Conservation (phyloP, 2,329 filamentous ascomycete species). For the Nigrograna mackinnonii region DNA sequence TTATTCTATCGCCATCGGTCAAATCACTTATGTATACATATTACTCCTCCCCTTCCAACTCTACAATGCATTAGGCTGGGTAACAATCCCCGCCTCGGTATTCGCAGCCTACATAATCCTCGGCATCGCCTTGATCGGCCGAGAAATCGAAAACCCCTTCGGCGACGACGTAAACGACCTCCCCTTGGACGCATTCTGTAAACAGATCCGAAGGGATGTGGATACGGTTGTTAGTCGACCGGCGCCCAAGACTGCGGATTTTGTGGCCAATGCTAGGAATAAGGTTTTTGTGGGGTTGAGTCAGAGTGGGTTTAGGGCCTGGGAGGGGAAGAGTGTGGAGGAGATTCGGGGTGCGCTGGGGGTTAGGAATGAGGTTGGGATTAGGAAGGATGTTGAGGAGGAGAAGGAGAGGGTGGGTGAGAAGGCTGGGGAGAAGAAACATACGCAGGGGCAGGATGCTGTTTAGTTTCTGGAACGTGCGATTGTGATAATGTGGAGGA, state of each 20-base stretch:
- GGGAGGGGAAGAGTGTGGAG: slow-evolving; percentile 39
- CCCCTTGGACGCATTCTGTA: slow-evolving; percentile 68
- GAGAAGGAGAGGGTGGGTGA: not conserved
- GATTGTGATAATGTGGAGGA: no score
- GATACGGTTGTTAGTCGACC: slow-evolving; percentile 70
- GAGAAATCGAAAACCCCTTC: slow-evolving; percentile 85
- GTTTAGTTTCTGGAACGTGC: no score
- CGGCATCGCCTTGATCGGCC: slow-evolving; percentile 74
- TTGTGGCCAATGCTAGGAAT: slow-evolving; percentile 53
- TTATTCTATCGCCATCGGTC: slow-evolving; percentile 81
- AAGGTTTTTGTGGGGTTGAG: slow-evolving; percentile 62
- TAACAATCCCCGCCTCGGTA: slow-evolving; percentile 77
- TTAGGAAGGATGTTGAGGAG: slow-evolving; percentile 8
- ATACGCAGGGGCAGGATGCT: no score
- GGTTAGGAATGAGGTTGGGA: slow-evolving; percentile 43
- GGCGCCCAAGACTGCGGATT: slow-evolving; percentile 56
- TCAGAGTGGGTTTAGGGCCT: slow-evolving; percentile 42
- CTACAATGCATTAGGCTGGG: slow-evolving; percentile 64
- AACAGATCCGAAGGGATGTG: slow-evolving; percentile 73
- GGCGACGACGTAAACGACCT: slow-evolving; percentile 80
- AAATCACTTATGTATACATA: slow-evolving; percentile 86
- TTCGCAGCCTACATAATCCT: slow-evolving; percentile 79
- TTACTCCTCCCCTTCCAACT: slow-evolving; percentile 83
- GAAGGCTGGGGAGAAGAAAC: no score
- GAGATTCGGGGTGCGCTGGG: slow-evolving; percentile 50